Evolutionary conservation across 805 yeast species (phyloP).

Genomic region (Lachancea thermotolerans): DNA sequence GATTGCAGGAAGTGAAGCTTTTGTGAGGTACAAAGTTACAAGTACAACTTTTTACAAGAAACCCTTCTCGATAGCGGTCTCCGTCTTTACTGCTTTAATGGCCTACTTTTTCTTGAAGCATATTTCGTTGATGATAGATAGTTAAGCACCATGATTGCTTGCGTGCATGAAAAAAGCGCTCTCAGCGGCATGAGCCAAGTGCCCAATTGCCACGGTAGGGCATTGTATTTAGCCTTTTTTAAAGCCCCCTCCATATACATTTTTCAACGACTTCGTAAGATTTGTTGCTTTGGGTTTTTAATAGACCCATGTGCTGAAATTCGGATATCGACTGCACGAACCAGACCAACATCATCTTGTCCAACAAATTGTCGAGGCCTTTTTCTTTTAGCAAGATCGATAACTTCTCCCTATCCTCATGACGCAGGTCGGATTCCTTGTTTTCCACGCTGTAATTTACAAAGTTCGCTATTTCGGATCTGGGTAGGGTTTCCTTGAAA

Average conservation of each 20-base stretch:
- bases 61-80: slow-evolving; percentile 58
- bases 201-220: too few relatives aligned
- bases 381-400: slow-evolving; percentile 20
- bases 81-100: slow-evolving; percentile 53
- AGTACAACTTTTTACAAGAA: slow-evolving; percentile 48
- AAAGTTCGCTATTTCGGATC: slow-evolving; percentile 15
- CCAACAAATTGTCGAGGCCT: slow-evolving; percentile 44
- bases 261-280: slow-evolving; percentile 28
- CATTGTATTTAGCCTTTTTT: not conserved
- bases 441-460: slow-evolving; percentile 7
- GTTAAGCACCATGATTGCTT: not conserved
- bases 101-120: slow-evolving; percentile 43
- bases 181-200: too few relatives aligned
- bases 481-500: slow-evolving; percentile 46
- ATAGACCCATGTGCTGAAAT: slow-evolving; percentile 58
- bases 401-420: slow-evolving; percentile 23
- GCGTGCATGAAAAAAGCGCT: too few relatives aligned
- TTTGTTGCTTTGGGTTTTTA: slow-evolving; percentile 47
- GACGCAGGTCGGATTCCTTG: slow-evolving; percentile 13
- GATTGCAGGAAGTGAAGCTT: slow-evolving; percentile 47
- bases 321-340: slow-evolving; percentile 72
- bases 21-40: slow-evolving; percentile 59
- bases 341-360: slow-evolving; percentile 57
- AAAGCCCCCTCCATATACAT: slow-evolving; percentile 31
- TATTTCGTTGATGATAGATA: slow-evolving; percentile 2